phyloP scores from a whole-genome alignment of 176 grass and related monocot species.

The Oryza glumipatula region DNA sequence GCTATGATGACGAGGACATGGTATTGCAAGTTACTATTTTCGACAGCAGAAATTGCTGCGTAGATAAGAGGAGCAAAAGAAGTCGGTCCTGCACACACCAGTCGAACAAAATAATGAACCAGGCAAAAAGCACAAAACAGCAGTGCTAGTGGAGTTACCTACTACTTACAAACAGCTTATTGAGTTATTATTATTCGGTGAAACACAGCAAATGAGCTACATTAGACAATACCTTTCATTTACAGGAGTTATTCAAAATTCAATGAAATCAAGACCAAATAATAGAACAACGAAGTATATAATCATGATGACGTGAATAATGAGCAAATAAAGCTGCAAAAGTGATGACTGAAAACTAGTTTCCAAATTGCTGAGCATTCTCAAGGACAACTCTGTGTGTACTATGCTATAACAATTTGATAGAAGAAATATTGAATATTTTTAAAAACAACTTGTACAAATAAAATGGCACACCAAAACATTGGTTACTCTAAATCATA shows the following conservation, averaged over 20 bases:
- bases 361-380: neutral
- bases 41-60: conserved; percentile 71
- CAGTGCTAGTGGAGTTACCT: conserved; percentile 7
- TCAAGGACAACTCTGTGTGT: neutral
- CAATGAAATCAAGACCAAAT: neutral
- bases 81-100: conserved; percentile 73
- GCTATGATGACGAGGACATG: conserved; percentile 98
- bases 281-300: conserved; percentile 13
- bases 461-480: neutral
- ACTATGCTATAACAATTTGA: neutral
- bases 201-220: conserved; percentile 27
- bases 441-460: conserved; percentile 1
- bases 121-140: conserved; percentile 11
- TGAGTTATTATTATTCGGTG: conserved; percentile 12
- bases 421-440: neutral
- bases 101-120: conserved; percentile 38
- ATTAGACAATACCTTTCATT: neutral
- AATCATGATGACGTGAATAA: neutral
- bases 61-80: conserved; percentile 89
- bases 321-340: neutral
- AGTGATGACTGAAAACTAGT: neutral
- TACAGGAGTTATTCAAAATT: conserved; percentile 8
- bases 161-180: neutral
- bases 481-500: neutral
- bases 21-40: conserved; percentile 88